Percentiles rank a stretch among this genome's conserved stretches.
phyloP scores from a whole-genome alignment of 2,329 filamentous ascomycete genomes.

The Fusarium annulatum region DNA sequence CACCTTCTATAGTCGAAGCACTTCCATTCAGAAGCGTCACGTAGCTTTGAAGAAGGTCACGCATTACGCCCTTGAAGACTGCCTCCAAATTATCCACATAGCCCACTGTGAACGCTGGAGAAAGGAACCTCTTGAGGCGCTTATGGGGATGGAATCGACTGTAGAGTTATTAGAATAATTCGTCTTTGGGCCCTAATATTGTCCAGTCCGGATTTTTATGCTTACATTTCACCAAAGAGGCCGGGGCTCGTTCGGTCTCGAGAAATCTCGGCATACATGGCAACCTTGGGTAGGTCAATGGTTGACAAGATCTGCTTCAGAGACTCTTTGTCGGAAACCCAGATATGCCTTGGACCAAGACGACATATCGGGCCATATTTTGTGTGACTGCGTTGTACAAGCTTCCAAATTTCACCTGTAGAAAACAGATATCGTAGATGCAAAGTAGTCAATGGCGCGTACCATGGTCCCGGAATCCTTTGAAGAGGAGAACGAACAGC shows the following conservation, averaged over 20 bases:
- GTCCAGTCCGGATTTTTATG: accelerated
- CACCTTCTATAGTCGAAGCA: accelerated
- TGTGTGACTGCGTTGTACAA: neutral
- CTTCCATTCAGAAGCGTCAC: neutral
- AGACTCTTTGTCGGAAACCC: neutral
- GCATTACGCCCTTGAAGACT: neutral
- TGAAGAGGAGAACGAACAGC: neutral
- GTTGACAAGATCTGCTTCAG: neutral
- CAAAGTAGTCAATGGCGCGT: neutral
- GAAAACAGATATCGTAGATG: neutral
- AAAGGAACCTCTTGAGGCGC: neutral
- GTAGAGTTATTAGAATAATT: accelerated
- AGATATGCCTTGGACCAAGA: neutral
- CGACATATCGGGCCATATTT: neutral
- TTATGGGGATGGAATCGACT: neutral
- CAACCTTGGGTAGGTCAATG: neutral
- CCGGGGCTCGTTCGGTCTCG: neutral
- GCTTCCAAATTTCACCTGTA: neutral
- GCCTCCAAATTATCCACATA: neutral
- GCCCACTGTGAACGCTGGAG: neutral
- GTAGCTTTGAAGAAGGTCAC: neutral
- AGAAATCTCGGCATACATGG: neutral
- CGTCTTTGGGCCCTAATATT: accelerated
- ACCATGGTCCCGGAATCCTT: neutral
- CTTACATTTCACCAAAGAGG: neutral